Conservation (phyloP, 2,329 filamentous ascomycete species). For the Ophiobolus disseminans region DNA sequence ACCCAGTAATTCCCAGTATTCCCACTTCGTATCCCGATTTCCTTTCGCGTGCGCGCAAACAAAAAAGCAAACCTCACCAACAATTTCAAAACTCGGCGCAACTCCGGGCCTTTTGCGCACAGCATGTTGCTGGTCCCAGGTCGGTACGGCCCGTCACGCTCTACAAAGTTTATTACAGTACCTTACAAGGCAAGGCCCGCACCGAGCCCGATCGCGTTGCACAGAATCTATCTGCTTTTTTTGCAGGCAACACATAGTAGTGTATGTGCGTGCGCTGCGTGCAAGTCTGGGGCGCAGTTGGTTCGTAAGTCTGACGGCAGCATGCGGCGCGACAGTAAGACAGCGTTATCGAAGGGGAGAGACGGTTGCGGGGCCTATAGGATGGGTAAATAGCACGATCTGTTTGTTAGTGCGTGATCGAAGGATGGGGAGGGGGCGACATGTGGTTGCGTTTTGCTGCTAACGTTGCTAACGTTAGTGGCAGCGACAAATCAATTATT, state of each 20-base stretch:
- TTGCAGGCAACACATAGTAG: too few relatives aligned
- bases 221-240: too few relatives aligned
- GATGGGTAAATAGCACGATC: background rate
- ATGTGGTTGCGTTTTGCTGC: too few relatives aligned
- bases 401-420: too few relatives aligned
- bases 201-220: background rate
- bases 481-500: background rate
- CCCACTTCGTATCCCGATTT: background rate
- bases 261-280: too few relatives aligned
- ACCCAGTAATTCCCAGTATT: background rate
- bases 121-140: too few relatives aligned
- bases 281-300: too few relatives aligned
- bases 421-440: too few relatives aligned
- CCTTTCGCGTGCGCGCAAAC: background rate
- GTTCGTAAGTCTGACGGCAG: background rate
- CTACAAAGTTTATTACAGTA: too few relatives aligned
- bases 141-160: conserved; percentile 3
- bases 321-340: background rate
- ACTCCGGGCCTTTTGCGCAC: too few relatives aligned
- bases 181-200: background rate
- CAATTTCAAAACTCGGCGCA: background rate
- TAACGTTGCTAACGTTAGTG: too few relatives aligned
- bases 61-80: background rate
- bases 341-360: background rate
- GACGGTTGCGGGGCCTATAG: background rate